These are phyloP conservation scores for Plasmodium vinckei DNA, from an alignment of 169 alveolate genomes.

Conservation along the genomic window DNA sequence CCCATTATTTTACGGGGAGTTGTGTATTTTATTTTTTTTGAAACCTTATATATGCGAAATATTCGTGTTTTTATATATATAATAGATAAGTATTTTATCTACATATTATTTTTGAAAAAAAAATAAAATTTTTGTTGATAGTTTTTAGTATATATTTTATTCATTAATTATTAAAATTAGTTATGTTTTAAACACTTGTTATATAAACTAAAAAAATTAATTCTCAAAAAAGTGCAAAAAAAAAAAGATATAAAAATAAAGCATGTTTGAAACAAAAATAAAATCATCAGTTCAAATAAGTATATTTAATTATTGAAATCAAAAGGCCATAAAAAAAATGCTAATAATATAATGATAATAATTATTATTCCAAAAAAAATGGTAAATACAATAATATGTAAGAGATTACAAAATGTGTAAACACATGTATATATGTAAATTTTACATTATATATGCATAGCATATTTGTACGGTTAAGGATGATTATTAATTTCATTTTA, in stretches of 20 bases:
- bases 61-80: background rate
- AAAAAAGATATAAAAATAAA: background rate
- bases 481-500: conserved; percentile 5
- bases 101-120: background rate
- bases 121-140: no score
- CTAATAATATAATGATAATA: no score
- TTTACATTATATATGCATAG: no score
- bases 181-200: conserved; percentile 6
- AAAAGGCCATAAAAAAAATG: no score
- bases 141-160: conserved; percentile 1
- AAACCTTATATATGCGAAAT: background rate
- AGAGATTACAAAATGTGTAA: no score
- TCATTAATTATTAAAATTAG: conserved; percentile 6
- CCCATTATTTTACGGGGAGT: background rate
- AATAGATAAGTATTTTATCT: background rate
- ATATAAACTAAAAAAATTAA: background rate
- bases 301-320: no score
- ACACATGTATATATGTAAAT: no score
- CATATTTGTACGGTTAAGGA: background rate
- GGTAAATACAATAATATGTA: no score
- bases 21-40: background rate
- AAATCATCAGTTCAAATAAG: no score
- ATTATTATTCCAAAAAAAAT: no score
- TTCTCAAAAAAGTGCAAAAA: background rate
- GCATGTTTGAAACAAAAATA: no score